Conservation (phyloP, 2,329 filamentous ascomycete species). For the Colletotrichum camelliae region DNA sequence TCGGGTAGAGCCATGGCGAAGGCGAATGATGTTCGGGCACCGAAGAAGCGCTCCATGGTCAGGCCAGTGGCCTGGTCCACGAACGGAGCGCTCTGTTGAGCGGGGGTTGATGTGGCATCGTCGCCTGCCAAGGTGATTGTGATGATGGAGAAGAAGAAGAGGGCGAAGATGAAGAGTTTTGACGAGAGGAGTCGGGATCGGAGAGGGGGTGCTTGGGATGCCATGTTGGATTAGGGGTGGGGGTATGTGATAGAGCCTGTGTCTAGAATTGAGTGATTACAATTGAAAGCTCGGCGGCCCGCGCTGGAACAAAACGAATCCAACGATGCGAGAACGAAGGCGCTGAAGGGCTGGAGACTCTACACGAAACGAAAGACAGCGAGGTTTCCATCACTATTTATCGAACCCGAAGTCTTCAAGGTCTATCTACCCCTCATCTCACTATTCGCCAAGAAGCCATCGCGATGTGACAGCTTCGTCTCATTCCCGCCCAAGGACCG, state of each 20-base stretch:
- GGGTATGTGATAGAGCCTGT: not conserved
- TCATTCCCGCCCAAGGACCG: not conserved
- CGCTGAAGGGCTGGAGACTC: not conserved
- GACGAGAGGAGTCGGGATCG: not conserved
- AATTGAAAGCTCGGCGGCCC: not conserved
- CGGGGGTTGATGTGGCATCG: conserved; percentile 15
- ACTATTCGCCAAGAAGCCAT: not conserved
- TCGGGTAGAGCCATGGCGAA: conserved; percentile 48
- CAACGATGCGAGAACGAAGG: not conserved
- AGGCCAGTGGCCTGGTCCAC: conserved; percentile 38
- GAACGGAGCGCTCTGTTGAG: conserved; percentile 27
- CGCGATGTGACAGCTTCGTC: not conserved
- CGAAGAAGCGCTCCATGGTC: conserved; percentile 42
- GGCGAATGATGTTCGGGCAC: conserved; percentile 40
- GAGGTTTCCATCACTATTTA: not conserved
- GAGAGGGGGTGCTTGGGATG: not conserved
- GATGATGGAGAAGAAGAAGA: not conserved
- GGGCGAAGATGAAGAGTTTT: not conserved
- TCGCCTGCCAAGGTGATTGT: not conserved
- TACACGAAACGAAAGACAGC: not conserved
- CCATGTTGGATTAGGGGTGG: not conserved
- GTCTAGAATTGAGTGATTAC: not conserved
- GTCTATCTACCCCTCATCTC: not conserved
- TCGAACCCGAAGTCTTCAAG: not conserved
- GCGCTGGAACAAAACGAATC: not conserved